A percentile compares a stretch with the other conserved stretches of the same genome.
Conservation (phyloP, 768 basidiomycete genomes). For the Mycena floridula region DNA sequence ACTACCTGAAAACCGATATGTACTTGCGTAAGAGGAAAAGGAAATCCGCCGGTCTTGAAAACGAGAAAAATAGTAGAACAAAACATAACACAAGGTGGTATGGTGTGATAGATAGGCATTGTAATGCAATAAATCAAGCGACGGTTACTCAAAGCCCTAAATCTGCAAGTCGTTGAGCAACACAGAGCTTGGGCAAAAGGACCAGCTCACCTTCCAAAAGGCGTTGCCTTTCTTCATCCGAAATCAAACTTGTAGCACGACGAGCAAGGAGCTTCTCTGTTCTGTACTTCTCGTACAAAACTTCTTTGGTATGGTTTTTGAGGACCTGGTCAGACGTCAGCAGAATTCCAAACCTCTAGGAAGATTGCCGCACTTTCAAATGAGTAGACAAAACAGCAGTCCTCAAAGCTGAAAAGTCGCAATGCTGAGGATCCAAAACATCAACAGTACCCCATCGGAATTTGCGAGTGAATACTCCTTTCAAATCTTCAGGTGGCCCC, state of each 20-base stretch:
- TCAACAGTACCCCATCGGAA: slow-evolving; percentile 89
- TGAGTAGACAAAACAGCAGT: slow-evolving; percentile 82
- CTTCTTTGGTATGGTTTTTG: slow-evolving; percentile 79
- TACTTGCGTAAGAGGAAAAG: not conserved
- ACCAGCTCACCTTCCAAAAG: slow-evolving; percentile 59
- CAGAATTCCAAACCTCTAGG: slow-evolving; percentile 5
- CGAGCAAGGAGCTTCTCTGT: slow-evolving; percentile 87
- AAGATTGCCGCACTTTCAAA: slow-evolving; percentile 51
- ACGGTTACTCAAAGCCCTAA: slow-evolving; percentile 34
- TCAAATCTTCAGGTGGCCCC: slow-evolving; percentile 61
- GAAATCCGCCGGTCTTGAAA: not conserved
- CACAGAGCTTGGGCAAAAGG: not conserved
- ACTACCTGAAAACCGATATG: not conserved
- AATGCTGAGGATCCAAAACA: slow-evolving; percentile 80
- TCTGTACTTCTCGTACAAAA: slow-evolving; percentile 89
- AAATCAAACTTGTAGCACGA: slow-evolving; percentile 75
- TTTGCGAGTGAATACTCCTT: slow-evolving; percentile 69
- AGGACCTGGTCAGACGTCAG: slow-evolving; percentile 47
- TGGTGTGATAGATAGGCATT: not conserved
- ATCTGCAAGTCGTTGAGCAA: slow-evolving; percentile 23
- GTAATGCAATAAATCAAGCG: not conserved
- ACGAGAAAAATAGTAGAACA: not conserved
- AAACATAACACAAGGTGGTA: not conserved
- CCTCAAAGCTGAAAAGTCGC: slow-evolving; percentile 81
- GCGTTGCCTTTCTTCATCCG: slow-evolving; percentile 65